Evolutionary conservation across 257 asterid genomes (phyloP), one percentile per base, ranked within the genome.

Genomic region (Ophiorrhiza pumila): DNA sequence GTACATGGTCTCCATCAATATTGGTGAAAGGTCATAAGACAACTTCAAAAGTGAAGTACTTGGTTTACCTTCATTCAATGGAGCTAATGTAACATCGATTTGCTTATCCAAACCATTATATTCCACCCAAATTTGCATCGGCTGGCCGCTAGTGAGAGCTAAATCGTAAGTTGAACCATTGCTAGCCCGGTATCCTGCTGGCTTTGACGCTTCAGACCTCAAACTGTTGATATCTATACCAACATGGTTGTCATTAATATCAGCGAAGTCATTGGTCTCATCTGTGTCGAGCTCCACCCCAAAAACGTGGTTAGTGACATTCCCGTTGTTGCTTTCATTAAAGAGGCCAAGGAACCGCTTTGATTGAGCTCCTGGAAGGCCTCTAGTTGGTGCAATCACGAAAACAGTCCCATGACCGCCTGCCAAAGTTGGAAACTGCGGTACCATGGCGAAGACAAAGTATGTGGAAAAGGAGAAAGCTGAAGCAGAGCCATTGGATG

Each of bases 201-300:
- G 64, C 15, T 34, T n/a, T 52, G 76, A 34, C 4, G 0, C 17
- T 23, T 46, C 22, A 4, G 84, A 76, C 0, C 10, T 31, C 25
- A 73, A 20, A 2, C 71, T n/a, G 39, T 75, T 71, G 5, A 79
- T 71, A 37, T 79, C 80, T 22, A 79, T 35, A 1, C 80, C 83
- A n/a, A 71, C 75, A 27, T 79, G 83, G 70, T 79, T 80, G 11
- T 68, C 75, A 29, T 76, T 17, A 12, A 80, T 76, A 50, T 80
- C 83, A 0, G 2, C 25, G 6, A 77, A 66, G 20, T 66, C 72
- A 3, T 4, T 2, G 65, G 6, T 74, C 47, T 31, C 22, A 22
- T 61, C 17, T 0, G 84, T 80, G 25, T 80, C 84, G 12, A 76
- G 73, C 56, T 80, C 84, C 76, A 76, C 78, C 0, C 70, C 84